These are phyloP conservation scores for Phytopythium cucurbitacearum DNA, from an alignment of 352 stramenopile species.

Conservation along the genomic window DNA sequence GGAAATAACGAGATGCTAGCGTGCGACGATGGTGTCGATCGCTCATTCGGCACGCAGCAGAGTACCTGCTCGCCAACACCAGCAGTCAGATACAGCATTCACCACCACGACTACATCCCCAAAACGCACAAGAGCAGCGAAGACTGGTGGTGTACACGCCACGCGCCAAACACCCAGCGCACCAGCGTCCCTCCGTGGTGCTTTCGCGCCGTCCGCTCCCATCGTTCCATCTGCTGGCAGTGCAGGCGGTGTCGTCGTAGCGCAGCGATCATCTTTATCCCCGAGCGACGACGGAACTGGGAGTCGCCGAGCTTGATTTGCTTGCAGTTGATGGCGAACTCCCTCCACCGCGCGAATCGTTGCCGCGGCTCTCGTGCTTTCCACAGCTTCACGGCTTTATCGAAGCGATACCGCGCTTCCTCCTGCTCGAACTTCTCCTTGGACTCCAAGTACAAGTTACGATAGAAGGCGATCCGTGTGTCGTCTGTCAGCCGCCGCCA, in stretches of 20 bases:
- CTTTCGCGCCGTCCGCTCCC: slow-evolving; percentile 12
- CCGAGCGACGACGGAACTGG: slow-evolving; percentile 19
- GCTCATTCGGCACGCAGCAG: slow-evolving; percentile 31
- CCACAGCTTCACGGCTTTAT: slow-evolving; percentile 41
- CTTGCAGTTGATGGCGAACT: slow-evolving; percentile 30
- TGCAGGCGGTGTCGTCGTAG: slow-evolving; percentile 14
- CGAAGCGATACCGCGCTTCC: slow-evolving; percentile 19
- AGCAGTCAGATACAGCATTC: background rate
- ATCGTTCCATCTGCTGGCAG: slow-evolving; percentile 12
- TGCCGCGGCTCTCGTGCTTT: slow-evolving; percentile 35
- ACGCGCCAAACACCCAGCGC: slow-evolving; percentile 28
- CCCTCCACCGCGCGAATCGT: slow-evolving; percentile 39
- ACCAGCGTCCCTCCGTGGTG: slow-evolving; percentile 20
- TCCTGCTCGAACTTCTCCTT: slow-evolving; percentile 33
- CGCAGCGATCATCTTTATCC: slow-evolving; percentile 16
- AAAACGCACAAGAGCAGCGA: slow-evolving; percentile 38
- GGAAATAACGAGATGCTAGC: slow-evolving; percentile 7
- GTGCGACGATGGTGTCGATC: slow-evolving; percentile 11
- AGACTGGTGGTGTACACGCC: slow-evolving; percentile 34
- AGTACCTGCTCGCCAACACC: slow-evolving; percentile 19
- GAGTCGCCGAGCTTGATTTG: slow-evolving; percentile 20
- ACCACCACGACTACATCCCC: background rate
- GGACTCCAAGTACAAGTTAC: slow-evolving; percentile 37
- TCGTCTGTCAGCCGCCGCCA: slow-evolving; percentile 59
- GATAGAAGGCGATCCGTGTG: slow-evolving; percentile 48